Base-by-base conservation (phyloP, 345 rosid genomes). In the Dovyalis caffra region DNA sequence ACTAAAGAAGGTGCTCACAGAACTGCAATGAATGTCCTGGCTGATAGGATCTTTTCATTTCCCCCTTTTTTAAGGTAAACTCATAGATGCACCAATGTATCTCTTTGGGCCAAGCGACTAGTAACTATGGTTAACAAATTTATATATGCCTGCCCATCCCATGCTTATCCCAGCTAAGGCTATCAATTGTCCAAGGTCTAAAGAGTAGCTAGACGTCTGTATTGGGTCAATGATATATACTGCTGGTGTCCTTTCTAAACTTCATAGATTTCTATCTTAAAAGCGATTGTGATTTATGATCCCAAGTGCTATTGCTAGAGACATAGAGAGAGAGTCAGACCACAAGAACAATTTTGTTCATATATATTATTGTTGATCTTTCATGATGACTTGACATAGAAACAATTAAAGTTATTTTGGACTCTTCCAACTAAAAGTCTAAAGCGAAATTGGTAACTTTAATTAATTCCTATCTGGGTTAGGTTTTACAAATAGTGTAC, bases 241-340 rank as follows among this genome's bases (percentile, higher is more conserved):
- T 8, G 38, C 26, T 25, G 21, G n/a, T 20, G 37, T 9, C 21
- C 47, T 12, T 37, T 15, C 9, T 8, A 62, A 28, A 38, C 40
- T 23, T 28, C 18, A 26, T 12, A 20, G 75, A 62, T 40, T 72
- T 43, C 35, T 62, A 31, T 72, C 53, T 61, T 62, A 15, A 62
- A 62, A 64, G 70, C 49, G 76, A 64, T 73, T 25, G 47, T 47
- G 64, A 73, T 64, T 64, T 32, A 64, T 47, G 60, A 29, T 34
- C 14, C 16, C 49, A 64, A 33, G 9, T 31, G 12, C 12, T 37
- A 2, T 12, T 29, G 66, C 72, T 16, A 67, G 31, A 60, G 77
- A 74, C 77, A 66, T 66, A 8, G 37, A 29, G n/a, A 40, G n/a
- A 2, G 5, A 63, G 64, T 66, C 72, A 35, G 49, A 47, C 49